Conservation (phyloP, 176 grass and related monocot genomes). For the Carex littledalei region DNA sequence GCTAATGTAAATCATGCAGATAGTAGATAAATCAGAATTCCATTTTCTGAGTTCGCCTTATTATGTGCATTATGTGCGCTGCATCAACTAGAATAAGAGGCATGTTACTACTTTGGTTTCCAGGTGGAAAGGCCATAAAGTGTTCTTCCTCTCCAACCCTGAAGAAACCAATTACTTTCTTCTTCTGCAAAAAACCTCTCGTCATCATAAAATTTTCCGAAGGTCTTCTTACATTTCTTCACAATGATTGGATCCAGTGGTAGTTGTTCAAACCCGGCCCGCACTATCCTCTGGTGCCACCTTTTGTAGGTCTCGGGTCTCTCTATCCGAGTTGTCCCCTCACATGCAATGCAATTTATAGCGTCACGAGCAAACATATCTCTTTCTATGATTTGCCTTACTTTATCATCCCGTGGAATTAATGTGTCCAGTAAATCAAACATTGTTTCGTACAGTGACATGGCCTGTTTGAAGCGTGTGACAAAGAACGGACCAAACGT, state of each 20-base stretch:
- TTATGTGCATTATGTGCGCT: background rate
- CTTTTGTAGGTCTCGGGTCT: conserved; percentile 32
- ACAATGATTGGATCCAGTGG: conserved; percentile 26
- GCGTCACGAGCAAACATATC: conserved; percentile 24
- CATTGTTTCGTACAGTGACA: conserved; percentile 17
- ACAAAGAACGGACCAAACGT: conserved; percentile 32
- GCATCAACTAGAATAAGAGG: background rate
- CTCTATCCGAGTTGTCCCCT: conserved; percentile 31
- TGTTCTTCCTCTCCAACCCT: conserved; percentile 32
- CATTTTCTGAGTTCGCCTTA: background rate
- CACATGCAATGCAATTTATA: conserved; percentile 31
- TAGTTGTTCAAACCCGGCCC: conserved; percentile 24
- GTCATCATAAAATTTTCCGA: conserved; percentile 4
- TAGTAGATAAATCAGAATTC: background rate
- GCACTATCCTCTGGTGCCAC: conserved; percentile 32
- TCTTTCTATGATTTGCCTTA: conserved; percentile 24
- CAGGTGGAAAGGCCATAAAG: conserved; percentile 25
- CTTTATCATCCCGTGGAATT: conserved; percentile 27
- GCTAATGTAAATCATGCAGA: background rate
- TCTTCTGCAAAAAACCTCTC: conserved; percentile 31
- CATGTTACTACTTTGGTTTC: conserved; percentile 10
- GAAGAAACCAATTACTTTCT: conserved; percentile 33
- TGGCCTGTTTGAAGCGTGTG: conserved; percentile 30
- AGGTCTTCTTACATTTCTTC: conserved; percentile 27
- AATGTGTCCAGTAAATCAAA: conserved; percentile 30